Evolutionary conservation across 2,329 filamentous ascomycete genomes (phyloP), one percentile per base, ranked within the genome.

Genomic region (Calonectria multiphialidica): DNA sequence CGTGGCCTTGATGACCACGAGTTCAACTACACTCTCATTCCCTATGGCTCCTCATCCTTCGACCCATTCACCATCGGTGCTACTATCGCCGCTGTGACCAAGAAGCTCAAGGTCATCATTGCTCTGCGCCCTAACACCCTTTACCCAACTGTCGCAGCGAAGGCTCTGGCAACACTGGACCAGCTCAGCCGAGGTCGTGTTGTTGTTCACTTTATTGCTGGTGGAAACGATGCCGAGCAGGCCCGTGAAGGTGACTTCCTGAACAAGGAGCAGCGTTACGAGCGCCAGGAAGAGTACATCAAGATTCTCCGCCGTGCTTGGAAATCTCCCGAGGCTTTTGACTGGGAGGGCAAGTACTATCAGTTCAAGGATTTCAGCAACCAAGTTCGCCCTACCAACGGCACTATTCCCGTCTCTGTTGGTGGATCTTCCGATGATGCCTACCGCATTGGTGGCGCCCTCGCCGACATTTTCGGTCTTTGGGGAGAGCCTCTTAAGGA

Each of bases 401-500:
- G 87, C 3, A 84, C 82, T 28, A 91, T 92, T 59, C 88, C 88
- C 1, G 86, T 92, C 2, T 91, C 89, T 0, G 89, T 92, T 0
- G 90, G 90, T 12, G 90, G 90, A 0, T 91, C 89, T 0, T 91
- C 89, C 0, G 86, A 88, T 21, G 89, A 89, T 5, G 90, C 90
- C 0, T 92, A 92, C 80, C 88, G 90, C 25, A 84, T 91, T 45
- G 90, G 90, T 28, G 90, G 90, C 33, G 82, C 86, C 0, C 84
- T 91, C 2, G 90, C 87, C 33, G 90, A 92, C 73, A 92, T 92
- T 76, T 92, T 92, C 73, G 90, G 90, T 0, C 86, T 92, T 5
- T 92, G 90, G 90, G 90, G 90, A 13, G 90, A 92, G 77, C 90
- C 90, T 1, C 83, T 92, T 2, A 91, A 91, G 81, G 90, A 92